Evolutionary conservation across 2,329 filamentous ascomycete genomes (phyloP), one percentile per base, ranked within the genome.

Genomic region (Penicillium palitans): DNA sequence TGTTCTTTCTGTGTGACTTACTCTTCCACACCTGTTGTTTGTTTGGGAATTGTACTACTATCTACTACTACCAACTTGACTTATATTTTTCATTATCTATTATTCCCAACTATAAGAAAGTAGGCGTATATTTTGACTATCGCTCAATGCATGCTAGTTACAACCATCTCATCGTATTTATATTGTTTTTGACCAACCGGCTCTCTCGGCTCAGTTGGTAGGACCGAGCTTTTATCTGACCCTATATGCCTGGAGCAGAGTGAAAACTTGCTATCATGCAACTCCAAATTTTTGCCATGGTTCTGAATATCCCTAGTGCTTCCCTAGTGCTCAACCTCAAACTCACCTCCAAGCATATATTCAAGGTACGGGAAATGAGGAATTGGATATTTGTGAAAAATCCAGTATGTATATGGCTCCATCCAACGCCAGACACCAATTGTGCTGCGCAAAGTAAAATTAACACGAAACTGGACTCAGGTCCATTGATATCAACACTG

Each of bases 391-490:
- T 41, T 35, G 15, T 35, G 44, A 41, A 57, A 48, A 58, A 54
- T 42, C 27, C 42, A 55, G 27, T 53, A 61, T 59, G 45, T 51
- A 60, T 57, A 54, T 37, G 63, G 62, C 61, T 60, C 61, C 60
- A 62, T 55, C 45, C 41, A 70, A 71, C 68, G 67, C 68, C 68
- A 59, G 52, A 69, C 67, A 69, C 67, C 68, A 47, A 61, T 51
- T 58, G 68, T 65, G 61, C 55, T 61, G 63, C 64, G 49, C 47
- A 54, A 35, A 35, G 56, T 54, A 55, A 52, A 55, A 52, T 51
- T 46, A 50, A 56, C 33, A 33, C 44, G 55, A 58, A 45, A 46
- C 41, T 25, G 19, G 45, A 41, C 41, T 21, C 6, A 13, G 37
- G 41, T 42, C 35, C 44, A 47, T 42, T 37, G 55, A n/a, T 52